Conservation (phyloP, 176 grass and related monocot genomes). For the Oryza punctata region DNA sequence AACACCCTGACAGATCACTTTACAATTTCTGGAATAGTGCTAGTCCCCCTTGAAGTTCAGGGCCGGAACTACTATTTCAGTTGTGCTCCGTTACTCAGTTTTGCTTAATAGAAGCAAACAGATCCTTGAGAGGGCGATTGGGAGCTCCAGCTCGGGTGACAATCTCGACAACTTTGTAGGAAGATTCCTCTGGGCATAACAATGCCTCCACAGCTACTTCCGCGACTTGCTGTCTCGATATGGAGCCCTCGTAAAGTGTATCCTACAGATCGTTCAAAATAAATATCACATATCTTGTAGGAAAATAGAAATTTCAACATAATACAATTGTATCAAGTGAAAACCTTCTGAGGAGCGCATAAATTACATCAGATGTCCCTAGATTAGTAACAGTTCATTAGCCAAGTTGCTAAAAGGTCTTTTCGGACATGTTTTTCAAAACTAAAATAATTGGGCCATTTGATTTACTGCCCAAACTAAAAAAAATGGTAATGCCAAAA, state of each 20-base stretch:
- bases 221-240: constrained; percentile 69
- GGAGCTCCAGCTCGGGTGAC: constrained; percentile 49
- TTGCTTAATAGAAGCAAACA: constrained; percentile 52
- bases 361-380: background rate
- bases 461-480: too few species aligned
- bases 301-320: background rate
- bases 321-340: background rate
- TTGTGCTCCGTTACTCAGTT: constrained; percentile 22
- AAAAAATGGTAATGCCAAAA: background rate
- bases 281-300: background rate
- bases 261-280: constrained; percentile 42
- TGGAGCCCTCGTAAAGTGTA: constrained; percentile 67
- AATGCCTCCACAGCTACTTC: constrained; percentile 64
- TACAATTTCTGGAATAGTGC: background rate
- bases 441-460: too few species aligned
- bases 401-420: too few species aligned
- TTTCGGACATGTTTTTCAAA: too few species aligned
- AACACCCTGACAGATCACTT: background rate
- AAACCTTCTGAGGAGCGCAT: background rate
- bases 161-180: constrained; percentile 75
- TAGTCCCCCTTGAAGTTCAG: background rate
- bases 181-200: constrained; percentile 54
- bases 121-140: constrained; percentile 43
- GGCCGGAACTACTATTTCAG: background rate
- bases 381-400: background rate